phyloP scores from a whole-genome alignment of 2,329 filamentous ascomycete genomes.

The Leptographium lundbergii region DNA sequence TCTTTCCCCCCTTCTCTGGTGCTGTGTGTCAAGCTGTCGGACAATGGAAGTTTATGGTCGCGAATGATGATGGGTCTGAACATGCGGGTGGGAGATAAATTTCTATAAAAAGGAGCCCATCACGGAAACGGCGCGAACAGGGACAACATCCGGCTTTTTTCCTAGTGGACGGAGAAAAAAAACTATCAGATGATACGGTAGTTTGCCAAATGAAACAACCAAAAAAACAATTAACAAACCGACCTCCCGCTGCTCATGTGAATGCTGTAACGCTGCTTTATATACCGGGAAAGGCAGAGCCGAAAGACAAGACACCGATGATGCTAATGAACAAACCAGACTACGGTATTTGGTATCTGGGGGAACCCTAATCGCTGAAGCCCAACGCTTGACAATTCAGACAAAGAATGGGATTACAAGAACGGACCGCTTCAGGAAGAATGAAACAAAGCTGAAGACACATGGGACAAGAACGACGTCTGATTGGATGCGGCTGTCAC shows the following conservation, averaged over 20 bases:
- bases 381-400: neutral
- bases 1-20: neutral
- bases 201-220: neutral
- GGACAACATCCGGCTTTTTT: neutral
- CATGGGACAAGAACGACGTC: neutral
- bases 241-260: neutral
- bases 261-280: neutral
- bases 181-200: neutral
- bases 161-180: neutral
- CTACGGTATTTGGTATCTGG: neutral
- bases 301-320: neutral
- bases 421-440: neutral
- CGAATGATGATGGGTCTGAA: neutral
- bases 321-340: neutral
- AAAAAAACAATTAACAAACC: neutral
- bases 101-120: neutral
- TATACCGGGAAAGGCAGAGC: no score
- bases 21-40: neutral
- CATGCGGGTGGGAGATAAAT: constrained; percentile 1
- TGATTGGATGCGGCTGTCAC: neutral
- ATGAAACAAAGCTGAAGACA: neutral
- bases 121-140: constrained; percentile 4
- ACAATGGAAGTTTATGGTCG: neutral
- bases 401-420: neutral
- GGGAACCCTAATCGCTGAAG: neutral